These are phyloP conservation scores for Epithemia pelagica DNA, from an alignment of 108 stramenopile species.

Conservation along the genomic window DNA sequence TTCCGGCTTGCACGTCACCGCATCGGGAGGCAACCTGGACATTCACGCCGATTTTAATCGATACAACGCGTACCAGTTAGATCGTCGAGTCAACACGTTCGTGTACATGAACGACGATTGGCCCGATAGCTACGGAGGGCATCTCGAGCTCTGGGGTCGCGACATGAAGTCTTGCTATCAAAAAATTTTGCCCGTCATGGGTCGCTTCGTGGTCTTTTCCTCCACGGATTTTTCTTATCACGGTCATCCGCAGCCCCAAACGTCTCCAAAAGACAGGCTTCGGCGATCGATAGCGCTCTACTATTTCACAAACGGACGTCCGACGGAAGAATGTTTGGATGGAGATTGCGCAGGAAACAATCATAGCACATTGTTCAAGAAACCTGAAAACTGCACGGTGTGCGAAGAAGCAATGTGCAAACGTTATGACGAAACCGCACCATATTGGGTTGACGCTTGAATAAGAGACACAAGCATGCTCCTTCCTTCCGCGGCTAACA, in stretches of 20 bases:
- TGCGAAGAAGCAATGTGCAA: conserved; percentile 10
- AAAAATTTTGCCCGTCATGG: conserved; percentile 18
- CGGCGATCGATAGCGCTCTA: conserved; percentile 31
- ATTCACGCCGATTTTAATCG: conserved; percentile 37
- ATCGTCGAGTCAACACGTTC: conserved; percentile 32
- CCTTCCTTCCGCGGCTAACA: too few relatives aligned
- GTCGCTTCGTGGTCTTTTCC: conserved; percentile 34
- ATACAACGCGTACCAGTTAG: conserved; percentile 10
- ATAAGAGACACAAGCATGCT: too few relatives aligned
- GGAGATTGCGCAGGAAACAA: conserved; percentile 6
- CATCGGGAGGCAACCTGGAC: conserved; percentile 24
- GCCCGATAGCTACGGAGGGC: conserved; percentile 28
- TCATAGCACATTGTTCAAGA: conserved; percentile 17
- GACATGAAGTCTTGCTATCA: conserved; percentile 21
- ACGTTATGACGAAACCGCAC: not conserved
- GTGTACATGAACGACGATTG: conserved; percentile 34
- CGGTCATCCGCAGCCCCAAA: conserved; percentile 31
- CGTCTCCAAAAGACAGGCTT: conserved; percentile 10
- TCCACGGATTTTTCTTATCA: conserved; percentile 38
- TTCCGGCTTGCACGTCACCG: conserved; percentile 27
- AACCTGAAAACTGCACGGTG: conserved; percentile 1
- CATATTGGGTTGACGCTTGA: too few relatives aligned
- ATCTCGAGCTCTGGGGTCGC: conserved; percentile 31
- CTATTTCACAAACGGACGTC: conserved; percentile 31
- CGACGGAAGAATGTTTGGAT: conserved; percentile 18